Percentiles rank a stretch among this genome's conserved stretches.
Conservation (phyloP, 345 rosid genomes). For the Cardiospermum halicacabum region DNA sequence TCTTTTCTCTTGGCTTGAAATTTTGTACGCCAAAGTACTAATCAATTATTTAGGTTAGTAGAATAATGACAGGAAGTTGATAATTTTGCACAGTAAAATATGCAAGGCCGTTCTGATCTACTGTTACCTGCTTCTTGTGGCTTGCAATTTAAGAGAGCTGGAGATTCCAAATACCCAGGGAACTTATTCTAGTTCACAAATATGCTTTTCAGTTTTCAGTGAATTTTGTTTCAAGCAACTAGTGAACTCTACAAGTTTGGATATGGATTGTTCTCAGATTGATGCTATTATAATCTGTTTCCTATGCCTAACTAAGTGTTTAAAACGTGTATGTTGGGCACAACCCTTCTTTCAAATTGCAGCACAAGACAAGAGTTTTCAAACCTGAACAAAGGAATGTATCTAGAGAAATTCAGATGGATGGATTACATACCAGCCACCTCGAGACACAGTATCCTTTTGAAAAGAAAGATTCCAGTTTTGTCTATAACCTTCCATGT, state of each 20-base stretch:
- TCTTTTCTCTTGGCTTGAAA: too few species aligned
- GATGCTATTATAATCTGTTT: neutral
- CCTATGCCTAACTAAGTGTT: neutral
- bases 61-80: neutral
- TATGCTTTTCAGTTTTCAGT: neutral
- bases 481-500: conserved; percentile 94
- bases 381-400: neutral
- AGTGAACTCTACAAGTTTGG: neutral
- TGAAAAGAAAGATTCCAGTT: conserved; percentile 92
- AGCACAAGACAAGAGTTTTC: neutral
- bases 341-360: neutral
- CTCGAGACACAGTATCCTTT: conserved; percentile 68
- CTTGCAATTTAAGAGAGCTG: neutral
- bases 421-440: conserved; percentile 72
- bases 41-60: neutral
- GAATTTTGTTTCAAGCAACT: neutral
- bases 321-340: neutral
- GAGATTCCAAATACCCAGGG: neutral
- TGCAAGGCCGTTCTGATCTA: neutral
- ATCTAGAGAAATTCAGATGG: neutral
- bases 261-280: neutral
- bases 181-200: neutral
- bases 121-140: neutral
- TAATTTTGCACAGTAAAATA: neutral
- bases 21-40: neutral